Evolutionary conservation across 2,329 filamentous ascomycete genomes (phyloP), one percentile per base, ranked within the genome.

Genomic region (Penicillium oxalicum): DNA sequence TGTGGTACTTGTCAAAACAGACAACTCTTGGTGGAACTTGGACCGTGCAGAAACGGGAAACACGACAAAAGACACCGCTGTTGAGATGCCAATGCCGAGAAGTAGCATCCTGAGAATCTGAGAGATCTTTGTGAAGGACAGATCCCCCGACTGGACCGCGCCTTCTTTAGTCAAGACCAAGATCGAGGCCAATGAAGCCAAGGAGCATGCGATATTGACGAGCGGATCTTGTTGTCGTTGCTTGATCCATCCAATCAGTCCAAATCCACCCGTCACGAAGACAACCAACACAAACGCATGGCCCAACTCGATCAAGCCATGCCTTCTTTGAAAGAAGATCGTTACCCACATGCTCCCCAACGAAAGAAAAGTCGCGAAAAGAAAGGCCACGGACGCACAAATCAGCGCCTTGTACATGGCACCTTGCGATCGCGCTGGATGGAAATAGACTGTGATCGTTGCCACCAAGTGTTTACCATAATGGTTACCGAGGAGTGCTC

Each of bases 401-500:
- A 91, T 71, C 8, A 86, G 80, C 3, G 90, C 91, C 68, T 95
- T 87, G 49, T 88, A 79, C 89, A 96, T 95, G 56, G 87, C 93
- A 1, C 91, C 91, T 26, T 84, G 81, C n/a, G 88, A 88, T 49
- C 91, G 79, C 4, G 89, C 88, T 4, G 91, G 90, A 66, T 96
- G 90, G 61, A 96, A 97, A 64, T 95, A 97, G 8, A 96, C 90
- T 0, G 89, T 94, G 49, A 96, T 82, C 1, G 91, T 96, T 29
- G 90, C 90, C 44, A 95, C 89, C 62, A 95, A 84, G 69, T 96
- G 91, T 65, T 96, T 96, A 43, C 89, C 89, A 70, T 95, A 91
- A 62, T 90, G 86, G 54, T 84, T 78, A 8, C 91, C 91, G 12
- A 96, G 75, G 47, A 90, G 80, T 8, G 77, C 73, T 12, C 89